Evolutionary conservation across 2,329 filamentous ascomycete species (phyloP), one percentile per base, ranked within the genome.

Genomic region (Clonostachys solani): DNA sequence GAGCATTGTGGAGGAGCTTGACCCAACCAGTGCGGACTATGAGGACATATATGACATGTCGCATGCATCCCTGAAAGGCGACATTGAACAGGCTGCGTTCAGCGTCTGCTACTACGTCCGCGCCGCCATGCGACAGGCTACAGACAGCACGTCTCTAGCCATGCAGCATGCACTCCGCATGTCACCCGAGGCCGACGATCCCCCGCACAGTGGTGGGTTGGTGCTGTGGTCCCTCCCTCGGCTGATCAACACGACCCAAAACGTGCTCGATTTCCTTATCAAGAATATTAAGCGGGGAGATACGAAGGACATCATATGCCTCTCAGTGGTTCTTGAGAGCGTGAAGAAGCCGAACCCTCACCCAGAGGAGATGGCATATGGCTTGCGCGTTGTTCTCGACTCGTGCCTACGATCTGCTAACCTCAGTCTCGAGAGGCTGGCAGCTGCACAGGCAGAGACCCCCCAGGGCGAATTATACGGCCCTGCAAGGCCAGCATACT

Each of bases 91-190:
- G 56, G 75, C 77, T 0, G 74, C 75, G 4, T 68, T 81, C 41
- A 77, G 76, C 48, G 63, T 81, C 12, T 81, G 78, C 55, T 79
- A 74, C 52, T 81, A 77, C 48, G 77, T 81, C 56, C 66, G 65
- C 36, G 52, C 57, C n/a, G 57, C 56, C 2, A 50, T 60, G 12
- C 61, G 61, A 6, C 59, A 62, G 33, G 56, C 55, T 36, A 55
- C 54, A 5, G 62, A 67, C 17, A 56, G 54, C 37, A 49, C 56
- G 13, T 54, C 59, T n/a, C 53, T 62, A 23, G 57, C 19, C 7
- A 40, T 57, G 10, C 57, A 62, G 35, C 57, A 61, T 33, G 61
- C 59, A 6, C 53, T 64, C 36, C 59, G 63, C 18, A 56, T 66
- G 55, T 65, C 66, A 15, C 62, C 67, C 6, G 60, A 63, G 40